Conservation (phyloP, 2,329 filamentous ascomycete species). For the Colletotrichum liaoningense region DNA sequence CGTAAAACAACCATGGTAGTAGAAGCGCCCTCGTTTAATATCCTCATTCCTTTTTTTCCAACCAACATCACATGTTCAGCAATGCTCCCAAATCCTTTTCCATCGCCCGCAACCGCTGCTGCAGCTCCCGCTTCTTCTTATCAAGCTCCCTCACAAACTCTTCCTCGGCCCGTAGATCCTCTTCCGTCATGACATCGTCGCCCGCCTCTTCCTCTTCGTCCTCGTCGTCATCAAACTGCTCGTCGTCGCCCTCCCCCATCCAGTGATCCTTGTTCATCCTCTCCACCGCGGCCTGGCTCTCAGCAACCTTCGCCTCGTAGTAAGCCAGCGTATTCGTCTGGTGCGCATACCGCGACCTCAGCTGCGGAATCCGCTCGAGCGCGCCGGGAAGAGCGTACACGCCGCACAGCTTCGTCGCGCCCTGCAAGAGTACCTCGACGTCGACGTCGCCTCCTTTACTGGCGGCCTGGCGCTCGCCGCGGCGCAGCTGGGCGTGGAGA, state of each 20-base stretch:
- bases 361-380: conserved; percentile 76
- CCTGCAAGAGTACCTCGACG: conserved; percentile 84
- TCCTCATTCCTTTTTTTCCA: neutral
- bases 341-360: conserved; percentile 78
- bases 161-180: conserved; percentile 76
- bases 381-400: conserved; percentile 89
- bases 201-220: conserved; percentile 48
- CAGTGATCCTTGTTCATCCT: conserved; percentile 76
- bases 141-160: conserved; percentile 71
- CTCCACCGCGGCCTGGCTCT: conserved; percentile 80
- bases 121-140: conserved; percentile 66
- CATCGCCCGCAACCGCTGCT: conserved; percentile 63
- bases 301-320: conserved; percentile 83
- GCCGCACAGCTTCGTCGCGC: conserved; percentile 88
- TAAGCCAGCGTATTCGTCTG: conserved; percentile 80
- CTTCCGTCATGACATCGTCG: conserved; percentile 68
- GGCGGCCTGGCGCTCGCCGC: conserved; percentile 59
- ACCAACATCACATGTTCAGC: conserved; percentile 58
- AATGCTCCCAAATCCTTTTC: conserved; percentile 67
- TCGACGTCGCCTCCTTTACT: conserved; percentile 79
- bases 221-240: conserved; percentile 59
- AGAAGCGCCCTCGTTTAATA: neutral
- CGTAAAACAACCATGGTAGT: conserved; percentile 7
- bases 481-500: conserved; percentile 82
- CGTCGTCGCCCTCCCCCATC: conserved; percentile 66